These are phyloP conservation scores for Ceratocystis diversiconidia DNA, from an alignment of 2,329 filamentous ascomycete species.

Conservation along the genomic window DNA sequence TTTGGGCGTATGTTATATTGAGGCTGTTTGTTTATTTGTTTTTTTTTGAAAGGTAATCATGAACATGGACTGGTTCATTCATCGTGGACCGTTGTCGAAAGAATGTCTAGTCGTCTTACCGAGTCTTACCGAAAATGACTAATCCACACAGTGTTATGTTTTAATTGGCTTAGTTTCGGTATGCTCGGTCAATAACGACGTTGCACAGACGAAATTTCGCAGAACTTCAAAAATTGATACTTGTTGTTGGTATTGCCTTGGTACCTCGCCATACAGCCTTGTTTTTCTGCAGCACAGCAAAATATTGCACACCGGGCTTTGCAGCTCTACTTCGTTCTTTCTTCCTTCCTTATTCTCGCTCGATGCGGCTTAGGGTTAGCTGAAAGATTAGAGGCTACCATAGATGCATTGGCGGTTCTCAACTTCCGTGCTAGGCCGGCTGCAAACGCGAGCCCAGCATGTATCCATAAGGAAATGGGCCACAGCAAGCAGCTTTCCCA, in stretches of 20 bases:
- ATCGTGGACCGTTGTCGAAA: not conserved
- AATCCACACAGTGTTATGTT: not conserved
- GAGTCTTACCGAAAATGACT: conserved; percentile 6
- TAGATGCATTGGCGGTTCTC: conserved; percentile 17
- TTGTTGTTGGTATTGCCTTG: too few species aligned
- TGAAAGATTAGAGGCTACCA: conserved; percentile 8
- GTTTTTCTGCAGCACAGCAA: not conserved
- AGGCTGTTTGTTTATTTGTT: too few species aligned
- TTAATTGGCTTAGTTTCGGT: conserved; percentile 2
- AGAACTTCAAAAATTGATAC: not conserved
- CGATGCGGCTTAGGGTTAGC: conserved; percentile 9
- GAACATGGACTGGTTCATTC: not conserved
- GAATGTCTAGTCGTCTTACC: not conserved
- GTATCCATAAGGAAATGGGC: not conserved
- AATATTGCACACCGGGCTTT: not conserved
- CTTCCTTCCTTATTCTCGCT: not conserved
- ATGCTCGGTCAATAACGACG: conserved; percentile 8
- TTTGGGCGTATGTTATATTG: not conserved
- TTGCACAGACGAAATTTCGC: conserved; percentile 9
- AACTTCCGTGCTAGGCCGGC: conserved; percentile 15
- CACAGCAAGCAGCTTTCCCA: not conserved
- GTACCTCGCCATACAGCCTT: not conserved
- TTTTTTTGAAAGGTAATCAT: not conserved
- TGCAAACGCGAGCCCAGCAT: conserved; percentile 4
- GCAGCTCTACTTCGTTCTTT: not conserved